Conservation (phyloP, 192 early-diverging fungal species). For the Podila epicladia region DNA sequence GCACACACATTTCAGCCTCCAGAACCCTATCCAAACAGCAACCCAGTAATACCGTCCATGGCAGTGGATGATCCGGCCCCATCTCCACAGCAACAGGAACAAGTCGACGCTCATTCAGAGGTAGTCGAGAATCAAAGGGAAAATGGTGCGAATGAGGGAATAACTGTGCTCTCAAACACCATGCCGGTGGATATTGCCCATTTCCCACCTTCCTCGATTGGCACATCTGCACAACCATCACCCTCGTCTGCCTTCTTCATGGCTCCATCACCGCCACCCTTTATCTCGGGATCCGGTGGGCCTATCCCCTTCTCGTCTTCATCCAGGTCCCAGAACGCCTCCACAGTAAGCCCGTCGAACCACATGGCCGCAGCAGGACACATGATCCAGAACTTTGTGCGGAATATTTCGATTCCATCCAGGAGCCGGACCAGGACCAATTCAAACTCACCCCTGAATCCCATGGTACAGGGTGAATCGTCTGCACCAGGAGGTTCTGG, state of each 20-base stretch:
- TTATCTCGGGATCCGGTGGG: not conserved
- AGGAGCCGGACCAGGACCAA: slow-evolving; percentile 33
- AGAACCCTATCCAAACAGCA: slow-evolving; percentile 5
- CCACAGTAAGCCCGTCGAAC: slow-evolving; percentile 20
- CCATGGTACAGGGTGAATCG: slow-evolving; percentile 9
- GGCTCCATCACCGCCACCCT: slow-evolving; percentile 32
- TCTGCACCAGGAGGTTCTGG: not conserved
- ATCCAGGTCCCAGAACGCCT: slow-evolving; percentile 1
- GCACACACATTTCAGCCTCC: slow-evolving; percentile 46
- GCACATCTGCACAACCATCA: slow-evolving; percentile 23
- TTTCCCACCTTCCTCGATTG: not conserved
- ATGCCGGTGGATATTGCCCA: slow-evolving; percentile 19
- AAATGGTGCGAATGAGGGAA: no score
- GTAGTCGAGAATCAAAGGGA: no score
- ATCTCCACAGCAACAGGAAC: not conserved
- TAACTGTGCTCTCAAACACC: not conserved
- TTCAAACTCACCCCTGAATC: slow-evolving; percentile 36
- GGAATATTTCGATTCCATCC: slow-evolving; percentile 29
- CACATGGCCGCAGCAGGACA: slow-evolving; percentile 9
- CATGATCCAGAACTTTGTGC: slow-evolving; percentile 42
- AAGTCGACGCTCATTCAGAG: not conserved
- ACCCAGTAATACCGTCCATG: not conserved
- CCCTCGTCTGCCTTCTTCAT: slow-evolving; percentile 38
- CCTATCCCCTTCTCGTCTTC: slow-evolving; percentile 17
- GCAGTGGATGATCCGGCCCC: not conserved